phyloP scores from a whole-genome alignment of 495 filamentous ascomycete species.

The Immersiella caudata region DNA sequence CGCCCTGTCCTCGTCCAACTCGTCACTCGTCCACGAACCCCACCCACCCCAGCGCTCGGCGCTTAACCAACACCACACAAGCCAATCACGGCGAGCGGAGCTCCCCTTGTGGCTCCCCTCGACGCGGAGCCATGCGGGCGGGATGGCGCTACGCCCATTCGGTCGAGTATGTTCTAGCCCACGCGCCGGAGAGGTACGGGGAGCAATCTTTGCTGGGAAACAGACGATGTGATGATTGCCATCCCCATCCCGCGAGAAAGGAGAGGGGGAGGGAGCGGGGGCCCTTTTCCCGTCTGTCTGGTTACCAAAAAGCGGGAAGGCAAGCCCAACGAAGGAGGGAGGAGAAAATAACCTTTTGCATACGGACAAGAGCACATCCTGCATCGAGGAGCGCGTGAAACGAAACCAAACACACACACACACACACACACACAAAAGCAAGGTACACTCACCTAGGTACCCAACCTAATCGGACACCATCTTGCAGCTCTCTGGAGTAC shows the following conservation, averaged over 20 bases:
- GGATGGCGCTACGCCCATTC: constrained; percentile 21
- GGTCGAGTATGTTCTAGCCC: neutral
- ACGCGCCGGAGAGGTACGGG: neutral
- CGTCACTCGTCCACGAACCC: constrained; percentile 10
- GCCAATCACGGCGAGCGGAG: constrained; percentile 14
- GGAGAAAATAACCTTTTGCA: neutral
- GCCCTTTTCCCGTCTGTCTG: neutral
- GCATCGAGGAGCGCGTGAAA: too few species aligned
- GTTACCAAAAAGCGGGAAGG: neutral
- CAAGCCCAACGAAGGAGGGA: neutral
- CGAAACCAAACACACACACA: too few species aligned
- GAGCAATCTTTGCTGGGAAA: neutral
- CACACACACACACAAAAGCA: neutral
- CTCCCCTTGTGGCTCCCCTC: constrained; percentile 2
- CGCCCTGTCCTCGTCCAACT: neutral
- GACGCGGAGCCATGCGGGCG: constrained; percentile 26
- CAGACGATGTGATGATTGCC: neutral
- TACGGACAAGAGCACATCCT: neutral
- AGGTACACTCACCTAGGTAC: neutral
- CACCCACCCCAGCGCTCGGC: constrained; percentile 14
- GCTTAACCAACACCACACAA: constrained; percentile 17
- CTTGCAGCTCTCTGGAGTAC: neutral
- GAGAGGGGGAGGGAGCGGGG: neutral
- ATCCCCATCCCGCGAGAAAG: neutral
- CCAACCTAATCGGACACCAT: too few species aligned